Base-by-base conservation (phyloP, 306 rosid species). In the Potentilla sterilis region DNA sequence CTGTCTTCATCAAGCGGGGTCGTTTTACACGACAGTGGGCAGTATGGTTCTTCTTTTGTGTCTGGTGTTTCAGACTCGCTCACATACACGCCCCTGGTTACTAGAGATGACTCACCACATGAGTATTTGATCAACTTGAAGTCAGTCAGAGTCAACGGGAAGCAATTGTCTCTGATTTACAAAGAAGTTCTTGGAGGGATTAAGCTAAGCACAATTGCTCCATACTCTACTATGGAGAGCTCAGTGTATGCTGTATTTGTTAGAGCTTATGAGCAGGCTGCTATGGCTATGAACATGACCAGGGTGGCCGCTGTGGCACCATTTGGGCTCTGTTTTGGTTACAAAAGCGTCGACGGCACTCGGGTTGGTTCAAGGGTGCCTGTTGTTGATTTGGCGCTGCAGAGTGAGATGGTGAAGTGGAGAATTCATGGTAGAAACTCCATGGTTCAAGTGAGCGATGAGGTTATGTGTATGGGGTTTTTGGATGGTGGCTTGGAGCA, bases 401-500 rank as follows among this genome's bases (percentile, higher is more conserved):
- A 93, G 82, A 91, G 98, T 52, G 97, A 88, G 85, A 79, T 88
- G 89, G 94, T 93, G 68, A 86, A 81, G 75, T 91, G 93, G 96
- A 87, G 86, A 49, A 76, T 93, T 5, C 14, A 73, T 16, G 93
- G 90, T 5, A 85, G 93, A 54, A 93, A 88, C 72, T 93, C 92
- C 0, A 86, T 91, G 97, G 93, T 91, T 61, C 44, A 64, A 61
- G 91, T 89, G 2, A 82, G 42, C 49, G 35, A 84, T 0, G 84
- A 79, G 16, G 88, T 87, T 32, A 66, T 81, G 80, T 93, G 98
- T 55, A 81, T 91, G 63, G 98, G 89, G 24, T 81, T 93, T 37
- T 69, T 91, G 69, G 91, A 93, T 64, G 96, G 97, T 18, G 98
- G 97, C 5, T 67, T 55, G 58, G 73, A 84, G 59, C 70, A 74